Evolutionary conservation across 1,284 basidiomycete genomes (phyloP).

Genomic region (Psilocybe mexicana): DNA sequence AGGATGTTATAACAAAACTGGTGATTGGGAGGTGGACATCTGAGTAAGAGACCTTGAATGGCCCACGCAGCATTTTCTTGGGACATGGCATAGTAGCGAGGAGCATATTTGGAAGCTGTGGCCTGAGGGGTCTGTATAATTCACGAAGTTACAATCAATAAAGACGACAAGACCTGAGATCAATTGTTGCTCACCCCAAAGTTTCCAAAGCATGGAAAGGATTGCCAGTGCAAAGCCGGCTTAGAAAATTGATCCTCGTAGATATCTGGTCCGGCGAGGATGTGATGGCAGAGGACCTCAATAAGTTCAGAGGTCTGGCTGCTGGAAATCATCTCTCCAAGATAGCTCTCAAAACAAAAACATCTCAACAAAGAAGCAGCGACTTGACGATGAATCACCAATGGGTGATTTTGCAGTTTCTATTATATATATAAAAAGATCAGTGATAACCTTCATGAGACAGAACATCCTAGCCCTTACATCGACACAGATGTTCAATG

Average conservation of each 20-base stretch:
- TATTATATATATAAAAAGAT: neutral
- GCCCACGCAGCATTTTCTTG: constrained; percentile 30
- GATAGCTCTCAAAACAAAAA: constrained; percentile 23
- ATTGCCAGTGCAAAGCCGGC: constrained; percentile 27
- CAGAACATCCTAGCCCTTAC: constrained; percentile 15
- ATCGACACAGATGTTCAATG: constrained; percentile 22
- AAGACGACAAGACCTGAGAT: neutral
- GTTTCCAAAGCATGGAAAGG: constrained; percentile 5
- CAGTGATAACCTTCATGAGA: too few relatives aligned
- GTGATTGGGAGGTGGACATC: constrained; percentile 23
- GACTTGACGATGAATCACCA: constrained; percentile 25
- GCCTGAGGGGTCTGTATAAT: constrained; percentile 13
- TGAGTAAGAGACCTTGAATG: constrained; percentile 22
- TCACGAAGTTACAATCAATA: neutral
- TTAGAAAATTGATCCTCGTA: constrained; percentile 20
- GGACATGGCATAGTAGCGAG: constrained; percentile 27
- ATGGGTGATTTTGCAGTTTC: constrained; percentile 22
- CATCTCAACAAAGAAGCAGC: constrained; percentile 21
- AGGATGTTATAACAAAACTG: constrained; percentile 26
- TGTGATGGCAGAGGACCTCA: constrained; percentile 23
- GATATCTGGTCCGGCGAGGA: constrained; percentile 25
- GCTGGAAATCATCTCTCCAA: constrained; percentile 22
- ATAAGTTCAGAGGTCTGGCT: constrained; percentile 25
- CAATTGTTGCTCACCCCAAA: neutral
- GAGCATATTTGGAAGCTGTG: constrained; percentile 22